phyloP scores from a whole-genome alignment of 106 monocot species.

The Acorus calamus region DNA sequence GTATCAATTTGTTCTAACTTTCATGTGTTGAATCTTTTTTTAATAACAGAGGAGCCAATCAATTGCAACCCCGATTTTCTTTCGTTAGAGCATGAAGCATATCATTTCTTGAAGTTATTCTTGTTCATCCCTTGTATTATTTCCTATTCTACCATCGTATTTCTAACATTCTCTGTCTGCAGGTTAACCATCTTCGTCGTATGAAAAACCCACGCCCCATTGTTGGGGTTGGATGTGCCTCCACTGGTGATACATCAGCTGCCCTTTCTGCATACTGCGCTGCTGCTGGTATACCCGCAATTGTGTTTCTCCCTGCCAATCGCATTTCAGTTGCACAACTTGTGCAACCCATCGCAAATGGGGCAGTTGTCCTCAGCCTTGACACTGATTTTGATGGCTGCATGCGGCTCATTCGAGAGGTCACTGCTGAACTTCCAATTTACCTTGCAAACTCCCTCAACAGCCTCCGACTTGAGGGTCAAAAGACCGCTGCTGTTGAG shows the following conservation, averaged over 20 bases:
- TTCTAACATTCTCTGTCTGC: no score
- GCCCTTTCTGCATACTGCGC: constrained; percentile 92
- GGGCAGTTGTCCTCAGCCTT: constrained; percentile 79
- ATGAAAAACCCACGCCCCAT: constrained; percentile 61
- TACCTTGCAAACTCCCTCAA: constrained; percentile 95
- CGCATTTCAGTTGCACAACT: constrained; percentile 87
- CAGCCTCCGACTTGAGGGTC: constrained; percentile 85
- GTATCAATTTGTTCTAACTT: no score
- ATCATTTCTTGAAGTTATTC: no score
- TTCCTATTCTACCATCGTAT: no score
- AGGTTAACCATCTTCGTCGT: constrained; percentile 51
- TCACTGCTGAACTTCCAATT: constrained; percentile 87
- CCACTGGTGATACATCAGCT: constrained; percentile 92
- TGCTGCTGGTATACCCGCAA: constrained; percentile 70
- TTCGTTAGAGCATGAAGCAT: no score
- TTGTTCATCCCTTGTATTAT: no score
- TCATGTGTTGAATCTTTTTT: no score
- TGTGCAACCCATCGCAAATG: constrained; percentile 91
- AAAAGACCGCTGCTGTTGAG: constrained; percentile 94
- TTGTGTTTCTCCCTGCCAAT: constrained; percentile 88
- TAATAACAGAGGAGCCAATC: no score
- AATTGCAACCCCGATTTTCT: no score
- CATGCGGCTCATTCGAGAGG: constrained; percentile 90
- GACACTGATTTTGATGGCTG: constrained; percentile 97
- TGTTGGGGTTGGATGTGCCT: constrained; percentile 81